Percentiles rank a stretch among this genome's conserved stretches.
phyloP scores from a whole-genome alignment of 345 rosid genomes.

The Syzygium aromaticum region DNA sequence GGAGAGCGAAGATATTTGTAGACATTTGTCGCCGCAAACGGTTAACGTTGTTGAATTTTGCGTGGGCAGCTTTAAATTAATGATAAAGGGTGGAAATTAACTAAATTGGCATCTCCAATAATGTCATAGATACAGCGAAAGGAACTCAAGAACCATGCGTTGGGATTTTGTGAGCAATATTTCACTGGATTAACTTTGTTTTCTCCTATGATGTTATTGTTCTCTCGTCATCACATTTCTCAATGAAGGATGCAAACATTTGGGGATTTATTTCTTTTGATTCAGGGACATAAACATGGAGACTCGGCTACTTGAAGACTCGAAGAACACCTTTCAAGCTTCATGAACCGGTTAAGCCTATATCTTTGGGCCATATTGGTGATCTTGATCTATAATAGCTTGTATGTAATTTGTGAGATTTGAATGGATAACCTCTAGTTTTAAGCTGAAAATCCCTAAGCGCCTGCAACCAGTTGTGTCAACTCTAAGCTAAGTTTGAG shows the following conservation, averaged over 20 bases:
- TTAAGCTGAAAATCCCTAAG: not conserved
- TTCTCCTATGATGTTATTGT: not conserved
- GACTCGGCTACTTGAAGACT: not conserved
- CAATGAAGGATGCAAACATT: not conserved
- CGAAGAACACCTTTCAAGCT: not conserved
- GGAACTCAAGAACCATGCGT: not conserved
- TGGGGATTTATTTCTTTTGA: not conserved
- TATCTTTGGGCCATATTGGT: not conserved
- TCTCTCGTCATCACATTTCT: not conserved
- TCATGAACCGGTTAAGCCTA: not conserved
- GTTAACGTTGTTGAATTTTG: not conserved
- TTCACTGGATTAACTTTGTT: not conserved
- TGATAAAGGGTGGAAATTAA: not conserved
- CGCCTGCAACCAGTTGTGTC: not conserved
- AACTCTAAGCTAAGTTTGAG: not conserved
- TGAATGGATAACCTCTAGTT: not conserved
- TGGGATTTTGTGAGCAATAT: not conserved
- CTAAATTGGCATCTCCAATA: not conserved
- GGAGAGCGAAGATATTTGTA: not conserved
- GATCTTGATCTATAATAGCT: not conserved
- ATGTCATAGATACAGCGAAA: not conserved
- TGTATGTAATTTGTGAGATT: not conserved
- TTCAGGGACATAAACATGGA: not conserved
- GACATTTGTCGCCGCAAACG: not conserved
- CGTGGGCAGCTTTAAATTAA: not conserved